Percentiles rank a stretch among this genome's conserved stretches.
These are phyloP conservation scores for Microsporum ferrugineum DNA, from an alignment of 2,329 filamentous ascomycete species.

Conservation along the genomic window DNA sequence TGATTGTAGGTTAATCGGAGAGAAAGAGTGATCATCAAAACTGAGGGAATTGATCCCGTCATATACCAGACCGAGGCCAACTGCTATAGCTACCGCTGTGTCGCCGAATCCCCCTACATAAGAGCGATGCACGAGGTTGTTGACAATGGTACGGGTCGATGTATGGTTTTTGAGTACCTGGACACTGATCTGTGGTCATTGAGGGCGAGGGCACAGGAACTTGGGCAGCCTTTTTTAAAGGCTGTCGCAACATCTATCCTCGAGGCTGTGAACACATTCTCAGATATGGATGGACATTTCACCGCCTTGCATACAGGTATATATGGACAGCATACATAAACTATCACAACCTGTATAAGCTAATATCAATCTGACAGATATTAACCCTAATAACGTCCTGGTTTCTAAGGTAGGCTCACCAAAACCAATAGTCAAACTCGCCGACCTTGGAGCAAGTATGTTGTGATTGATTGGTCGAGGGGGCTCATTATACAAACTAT, in stretches of 20 bases:
- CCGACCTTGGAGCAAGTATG: conserved; percentile 9
- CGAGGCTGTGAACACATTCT: conserved; percentile 9
- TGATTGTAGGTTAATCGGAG: not conserved
- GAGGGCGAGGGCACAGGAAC: not conserved
- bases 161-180: conserved; percentile 13
- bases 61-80: conserved; percentile 6
- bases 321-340: not conserved
- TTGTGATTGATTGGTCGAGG: not conserved
- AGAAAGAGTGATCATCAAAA: conserved; percentile 7
- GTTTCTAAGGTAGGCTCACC: conserved; percentile 6
- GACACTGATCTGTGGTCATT: conserved; percentile 12
- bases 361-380: conserved; percentile 3
- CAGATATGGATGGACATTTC: conserved; percentile 12
- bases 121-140: conserved; percentile 7
- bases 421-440: conserved; percentile 9
- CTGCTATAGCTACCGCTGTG: conserved; percentile 7
- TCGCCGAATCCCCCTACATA: conserved; percentile 7
- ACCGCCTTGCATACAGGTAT: conserved; percentile 10
- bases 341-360: not conserved
- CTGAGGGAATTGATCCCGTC: not conserved
- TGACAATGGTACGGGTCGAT: conserved; percentile 11
- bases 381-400: conserved; percentile 13
- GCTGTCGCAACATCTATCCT: conserved; percentile 8
- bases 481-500: not conserved
- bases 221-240: conserved; percentile 5